phyloP scores from a whole-genome alignment of 2,329 filamentous ascomycete genomes.

The Emergomyces orientalis region DNA sequence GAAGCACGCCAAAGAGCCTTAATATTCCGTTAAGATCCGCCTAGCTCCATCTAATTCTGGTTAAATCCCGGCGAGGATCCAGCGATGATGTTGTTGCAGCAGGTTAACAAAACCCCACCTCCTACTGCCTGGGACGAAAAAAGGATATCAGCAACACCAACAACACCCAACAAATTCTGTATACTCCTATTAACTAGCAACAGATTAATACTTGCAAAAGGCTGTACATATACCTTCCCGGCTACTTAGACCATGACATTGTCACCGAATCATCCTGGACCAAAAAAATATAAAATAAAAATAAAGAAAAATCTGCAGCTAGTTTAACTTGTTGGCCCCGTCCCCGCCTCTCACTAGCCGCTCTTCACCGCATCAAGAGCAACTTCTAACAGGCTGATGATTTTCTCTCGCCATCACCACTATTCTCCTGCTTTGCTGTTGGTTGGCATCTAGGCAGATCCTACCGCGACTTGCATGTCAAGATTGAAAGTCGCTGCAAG shows the following conservation, averaged over 20 bases:
- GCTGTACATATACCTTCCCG: too few species aligned
- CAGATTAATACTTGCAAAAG: too few species aligned
- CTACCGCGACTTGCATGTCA: neutral
- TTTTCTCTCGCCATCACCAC: neutral
- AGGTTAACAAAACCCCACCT: neutral
- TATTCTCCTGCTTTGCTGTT: neutral
- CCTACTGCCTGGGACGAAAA: too few species aligned
- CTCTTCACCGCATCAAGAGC: constrained; percentile 3
- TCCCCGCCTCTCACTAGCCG: constrained; percentile 3
- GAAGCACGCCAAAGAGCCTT: too few species aligned
- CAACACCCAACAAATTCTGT: neutral
- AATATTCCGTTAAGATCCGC: neutral
- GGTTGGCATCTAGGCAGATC: neutral
- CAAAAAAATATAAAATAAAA: too few species aligned
- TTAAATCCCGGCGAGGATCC: neutral
- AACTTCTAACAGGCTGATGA: neutral
- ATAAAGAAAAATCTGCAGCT: neutral
- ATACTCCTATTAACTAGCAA: neutral
- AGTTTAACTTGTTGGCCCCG: neutral
- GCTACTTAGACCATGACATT: neutral
- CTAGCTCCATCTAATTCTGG: neutral
- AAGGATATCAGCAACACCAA: neutral
- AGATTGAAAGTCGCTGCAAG: neutral
- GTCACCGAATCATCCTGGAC: neutral
- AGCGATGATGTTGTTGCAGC: neutral